A percentile compares a stretch with the other conserved stretches of the same genome.
Evolutionary conservation across 2,329 filamentous ascomycete species (phyloP).

Genomic region (Phaeosphaeriaceae sp.): DNA sequence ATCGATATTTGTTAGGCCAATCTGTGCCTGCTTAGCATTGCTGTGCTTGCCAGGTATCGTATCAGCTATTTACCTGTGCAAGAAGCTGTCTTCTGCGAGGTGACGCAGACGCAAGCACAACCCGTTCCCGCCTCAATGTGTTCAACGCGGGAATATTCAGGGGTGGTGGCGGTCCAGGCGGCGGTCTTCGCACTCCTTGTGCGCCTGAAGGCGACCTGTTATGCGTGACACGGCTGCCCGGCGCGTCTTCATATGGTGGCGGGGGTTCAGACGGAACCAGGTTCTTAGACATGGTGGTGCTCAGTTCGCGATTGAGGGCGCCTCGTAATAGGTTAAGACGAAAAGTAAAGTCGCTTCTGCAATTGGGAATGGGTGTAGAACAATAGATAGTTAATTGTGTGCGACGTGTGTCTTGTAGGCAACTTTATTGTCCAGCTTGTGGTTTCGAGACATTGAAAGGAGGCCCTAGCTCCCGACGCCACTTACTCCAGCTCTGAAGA

Average conservation of each 20-base stretch:
- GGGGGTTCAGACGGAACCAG: constrained; percentile 49
- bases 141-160: constrained; percentile 82
- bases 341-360: neutral
- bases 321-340: too few species aligned
- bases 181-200: constrained; percentile 20
- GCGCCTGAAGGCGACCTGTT: constrained; percentile 24
- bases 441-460: neutral
- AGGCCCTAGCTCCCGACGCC: neutral
- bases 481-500: neutral
- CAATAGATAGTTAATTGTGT: neutral
- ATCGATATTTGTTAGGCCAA: constrained; percentile 83
- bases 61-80: constrained; percentile 61
- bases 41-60: neutral
- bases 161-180: constrained; percentile 62
- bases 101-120: constrained; percentile 90
- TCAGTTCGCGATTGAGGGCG: too few species aligned
- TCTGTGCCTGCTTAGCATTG: constrained; percentile 52
- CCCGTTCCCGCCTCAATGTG: constrained; percentile 76
- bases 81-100: constrained; percentile 85
- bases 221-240: constrained; percentile 24
- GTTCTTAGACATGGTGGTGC: constrained; percentile 19
- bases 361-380: neutral
- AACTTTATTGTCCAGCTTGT: neutral
- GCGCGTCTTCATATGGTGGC: constrained; percentile 52
- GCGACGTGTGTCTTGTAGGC: neutral